Evolutionary conservation across 1,284 basidiomycete genomes (phyloP).

Genomic region (Papiliotrema flavescens): DNA sequence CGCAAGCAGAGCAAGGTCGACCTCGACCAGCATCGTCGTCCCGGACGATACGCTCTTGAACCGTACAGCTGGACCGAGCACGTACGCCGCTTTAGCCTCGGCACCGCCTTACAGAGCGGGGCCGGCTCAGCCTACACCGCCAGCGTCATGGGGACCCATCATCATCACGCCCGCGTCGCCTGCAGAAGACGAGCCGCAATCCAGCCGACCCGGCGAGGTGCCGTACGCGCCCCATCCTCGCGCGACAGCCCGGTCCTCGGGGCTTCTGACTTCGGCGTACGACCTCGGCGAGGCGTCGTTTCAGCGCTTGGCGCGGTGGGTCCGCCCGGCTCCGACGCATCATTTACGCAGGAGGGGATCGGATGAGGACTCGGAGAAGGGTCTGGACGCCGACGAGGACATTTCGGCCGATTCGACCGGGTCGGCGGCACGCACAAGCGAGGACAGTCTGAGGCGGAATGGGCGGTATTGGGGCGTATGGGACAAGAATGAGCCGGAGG

Average conservation of each 20-base stretch:
- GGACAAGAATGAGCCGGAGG: slow-evolving; percentile 9
- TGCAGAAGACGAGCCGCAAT: not conserved
- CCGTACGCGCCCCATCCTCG: not conserved
- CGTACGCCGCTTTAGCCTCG: slow-evolving; percentile 3
- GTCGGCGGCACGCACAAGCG: slow-evolving; percentile 6
- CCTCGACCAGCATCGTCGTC: slow-evolving; percentile 40
- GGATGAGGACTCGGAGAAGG: slow-evolving; percentile 44
- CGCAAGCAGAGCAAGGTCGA: slow-evolving; percentile 38
- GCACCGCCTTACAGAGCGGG: slow-evolving; percentile 1
- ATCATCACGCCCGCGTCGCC: not conserved
- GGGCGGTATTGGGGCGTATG: slow-evolving; percentile 36
- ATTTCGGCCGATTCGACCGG: slow-evolving; percentile 14
- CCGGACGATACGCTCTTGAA: slow-evolving; percentile 16
- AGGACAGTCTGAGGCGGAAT: slow-evolving; percentile 13
- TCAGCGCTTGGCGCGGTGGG: slow-evolving; percentile 19
- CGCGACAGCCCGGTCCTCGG: slow-evolving; percentile 1
- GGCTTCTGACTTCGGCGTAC: slow-evolving; percentile 30
- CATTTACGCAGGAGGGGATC: slow-evolving; percentile 8
- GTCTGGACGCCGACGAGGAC: slow-evolving; percentile 33
- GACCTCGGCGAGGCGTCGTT: slow-evolving; percentile 32
- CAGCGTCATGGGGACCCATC: not conserved
- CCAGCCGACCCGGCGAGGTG: not conserved
- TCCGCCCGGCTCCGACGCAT: slow-evolving; percentile 13
- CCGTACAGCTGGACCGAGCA: slow-evolving; percentile 7
- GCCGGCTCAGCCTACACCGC: slow-evolving; percentile 1